These are phyloP conservation scores for Paracoccidioides brasiliensis DNA, from an alignment of 2,329 filamentous ascomycete species.

Conservation along the genomic window DNA sequence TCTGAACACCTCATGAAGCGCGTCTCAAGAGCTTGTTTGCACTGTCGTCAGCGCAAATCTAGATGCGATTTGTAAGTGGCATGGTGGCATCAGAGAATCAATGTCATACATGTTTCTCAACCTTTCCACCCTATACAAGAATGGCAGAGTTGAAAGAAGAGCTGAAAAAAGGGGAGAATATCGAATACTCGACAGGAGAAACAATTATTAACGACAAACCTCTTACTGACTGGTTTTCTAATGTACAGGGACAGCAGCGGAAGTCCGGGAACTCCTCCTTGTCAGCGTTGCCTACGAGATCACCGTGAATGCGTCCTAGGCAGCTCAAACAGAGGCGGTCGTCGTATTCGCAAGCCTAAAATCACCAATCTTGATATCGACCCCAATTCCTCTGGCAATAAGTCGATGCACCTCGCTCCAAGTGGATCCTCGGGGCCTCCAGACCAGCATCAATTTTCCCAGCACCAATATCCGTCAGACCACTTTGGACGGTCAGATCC, in stretches of 20 bases:
- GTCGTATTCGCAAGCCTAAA: conserved; percentile 43
- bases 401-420: conserved; percentile 16
- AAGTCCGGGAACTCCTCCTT: conserved; percentile 40
- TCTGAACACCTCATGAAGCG: conserved; percentile 29
- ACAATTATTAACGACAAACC: neutral
- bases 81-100: neutral
- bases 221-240: conserved; percentile 4
- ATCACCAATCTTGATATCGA: conserved; percentile 23
- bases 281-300: conserved; percentile 45
- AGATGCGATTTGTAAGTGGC: conserved; percentile 39
- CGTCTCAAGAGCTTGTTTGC: conserved; percentile 36
- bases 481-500: conserved; percentile 24
- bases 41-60: conserved; percentile 38
- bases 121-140: neutral
- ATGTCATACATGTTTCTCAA: conserved; percentile 3
- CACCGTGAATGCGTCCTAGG: conserved; percentile 47
- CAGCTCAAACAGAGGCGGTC: conserved; percentile 46
- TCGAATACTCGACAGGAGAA: neutral
- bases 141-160: too few relatives aligned
- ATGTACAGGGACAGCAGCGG: conserved; percentile 31
- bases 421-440: conserved; percentile 17
- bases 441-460: conserved; percentile 16
- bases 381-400: conserved; percentile 14
- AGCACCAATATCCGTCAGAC: conserved; percentile 22
- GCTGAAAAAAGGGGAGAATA: neutral